phyloP scores from a whole-genome alignment of 805 yeast species.

The Jamesozyma rosinii region DNA sequence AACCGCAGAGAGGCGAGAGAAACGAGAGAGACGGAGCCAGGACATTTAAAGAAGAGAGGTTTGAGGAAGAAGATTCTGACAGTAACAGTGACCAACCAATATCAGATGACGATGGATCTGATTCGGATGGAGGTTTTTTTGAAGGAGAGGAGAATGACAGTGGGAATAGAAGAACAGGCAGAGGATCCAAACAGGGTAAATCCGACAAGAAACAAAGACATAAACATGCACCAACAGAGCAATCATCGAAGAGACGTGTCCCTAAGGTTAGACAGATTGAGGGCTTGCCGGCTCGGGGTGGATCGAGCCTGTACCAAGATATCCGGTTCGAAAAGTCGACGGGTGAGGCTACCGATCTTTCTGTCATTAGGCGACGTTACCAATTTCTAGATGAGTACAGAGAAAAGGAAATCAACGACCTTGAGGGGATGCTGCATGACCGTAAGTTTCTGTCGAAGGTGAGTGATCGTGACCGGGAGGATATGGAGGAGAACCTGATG shows the following conservation, averaged over 20 bases:
- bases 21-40: constrained; percentile 3
- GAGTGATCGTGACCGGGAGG: constrained; percentile 39
- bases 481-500: constrained; percentile 48
- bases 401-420: constrained; percentile 54
- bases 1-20: background rate
- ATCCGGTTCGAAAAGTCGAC: constrained; percentile 84
- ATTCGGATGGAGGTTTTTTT: constrained; percentile 32
- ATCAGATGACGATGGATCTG: constrained; percentile 12
- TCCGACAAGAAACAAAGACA: constrained; percentile 31
- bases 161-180: constrained; percentile 5
- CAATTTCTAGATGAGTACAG: constrained; percentile 82
- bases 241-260: constrained; percentile 64
- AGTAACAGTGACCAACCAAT: constrained; percentile 5
- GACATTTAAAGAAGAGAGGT: constrained; percentile 7
- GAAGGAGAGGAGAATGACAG: constrained; percentile 21
- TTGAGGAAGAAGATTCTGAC: constrained; percentile 4
- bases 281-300: constrained; percentile 41
- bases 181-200: background rate
- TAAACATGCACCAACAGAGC: constrained; percentile 85
- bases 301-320: constrained; percentile 51
- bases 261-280: constrained; percentile 65
- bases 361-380: constrained; percentile 64
- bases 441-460: constrained; percentile 36
- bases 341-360: constrained; percentile 72
- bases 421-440: constrained; percentile 49